Conservation (phyloP, 495 filamentous ascomycete genomes). For the Entonaema liquescens region DNA sequence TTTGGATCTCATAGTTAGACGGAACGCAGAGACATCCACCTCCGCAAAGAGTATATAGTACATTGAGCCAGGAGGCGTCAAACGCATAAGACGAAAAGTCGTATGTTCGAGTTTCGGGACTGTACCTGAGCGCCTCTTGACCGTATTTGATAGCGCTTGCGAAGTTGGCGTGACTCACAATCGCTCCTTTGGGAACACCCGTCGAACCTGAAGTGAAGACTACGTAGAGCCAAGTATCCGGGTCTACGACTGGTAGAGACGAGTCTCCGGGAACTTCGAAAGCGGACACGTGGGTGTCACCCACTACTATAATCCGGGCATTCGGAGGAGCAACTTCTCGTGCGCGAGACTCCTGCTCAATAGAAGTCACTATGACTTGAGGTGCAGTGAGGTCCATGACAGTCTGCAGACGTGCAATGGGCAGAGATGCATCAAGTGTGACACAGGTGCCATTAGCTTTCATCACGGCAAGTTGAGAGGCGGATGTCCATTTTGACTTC, state of each 20-base stretch:
- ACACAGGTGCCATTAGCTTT: not conserved
- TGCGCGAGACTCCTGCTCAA: not conserved
- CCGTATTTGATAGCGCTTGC: not conserved
- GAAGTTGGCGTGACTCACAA: not conserved
- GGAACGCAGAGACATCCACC: slow-evolving; percentile 4
- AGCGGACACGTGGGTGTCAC: not conserved
- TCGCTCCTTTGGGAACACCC: not conserved
- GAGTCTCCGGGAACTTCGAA: not conserved
- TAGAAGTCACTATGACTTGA: not conserved
- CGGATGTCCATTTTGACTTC: not conserved
- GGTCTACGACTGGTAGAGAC: not conserved
- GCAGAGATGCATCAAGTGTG: not conserved
- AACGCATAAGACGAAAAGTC: slow-evolving; percentile 6
- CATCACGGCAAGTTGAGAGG: not conserved
- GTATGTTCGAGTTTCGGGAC: not conserved
- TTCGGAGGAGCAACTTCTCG: not conserved
- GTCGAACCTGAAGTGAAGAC: not conserved
- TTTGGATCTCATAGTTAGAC: not conserved
- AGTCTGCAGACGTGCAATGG: not conserved
- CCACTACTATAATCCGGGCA: not conserved
- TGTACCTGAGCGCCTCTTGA: not conserved
- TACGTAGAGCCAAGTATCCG: not conserved
- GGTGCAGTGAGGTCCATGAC: not conserved
- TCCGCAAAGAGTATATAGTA: not conserved
- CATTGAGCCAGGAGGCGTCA: not conserved